Evolutionary conservation across 495 filamentous ascomycete species (phyloP).

Genomic region (Penicillium lividum): DNA sequence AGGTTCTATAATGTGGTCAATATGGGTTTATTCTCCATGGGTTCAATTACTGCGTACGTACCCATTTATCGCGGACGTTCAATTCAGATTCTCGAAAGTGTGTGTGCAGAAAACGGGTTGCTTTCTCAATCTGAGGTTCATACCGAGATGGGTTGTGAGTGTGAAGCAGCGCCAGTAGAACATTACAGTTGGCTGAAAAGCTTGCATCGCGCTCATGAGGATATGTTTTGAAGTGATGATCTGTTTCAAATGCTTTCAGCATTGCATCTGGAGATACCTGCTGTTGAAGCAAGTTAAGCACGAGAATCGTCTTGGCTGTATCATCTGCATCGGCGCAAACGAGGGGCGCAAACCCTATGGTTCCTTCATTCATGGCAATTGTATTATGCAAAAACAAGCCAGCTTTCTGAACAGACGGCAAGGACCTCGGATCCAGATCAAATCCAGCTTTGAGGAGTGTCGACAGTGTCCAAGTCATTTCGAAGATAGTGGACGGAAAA

Average conservation of each 20-base stretch:
- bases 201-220: constrained; percentile 37
- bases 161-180: constrained; percentile 36
- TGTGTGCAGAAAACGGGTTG: constrained; percentile 1
- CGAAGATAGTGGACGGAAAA: constrained; percentile 38
- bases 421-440: constrained; percentile 3
- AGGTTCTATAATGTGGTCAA: constrained; percentile 1
- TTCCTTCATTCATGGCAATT: constrained; percentile 2
- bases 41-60: neutral
- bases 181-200: constrained; percentile 48
- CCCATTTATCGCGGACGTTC: constrained; percentile 20
- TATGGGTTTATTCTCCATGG: neutral
- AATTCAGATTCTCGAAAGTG: constrained; percentile 1
- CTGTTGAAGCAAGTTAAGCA: constrained; percentile 31
- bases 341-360: constrained; percentile 24
- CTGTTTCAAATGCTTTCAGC: constrained; percentile 36
- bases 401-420: neutral
- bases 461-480: constrained; percentile 35
- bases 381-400: neutral
- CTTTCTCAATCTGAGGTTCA: constrained; percentile 1
- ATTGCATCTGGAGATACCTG: constrained; percentile 25
- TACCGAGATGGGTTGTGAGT: constrained; percentile 12
- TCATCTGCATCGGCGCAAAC: constrained; percentile 48
- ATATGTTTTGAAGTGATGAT: constrained; percentile 42
- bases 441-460: constrained; percentile 10
- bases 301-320: constrained; percentile 43